These are phyloP conservation scores for Solanum tarapatanum DNA, from an alignment of 257 asterid species.

Conservation along the genomic window DNA sequence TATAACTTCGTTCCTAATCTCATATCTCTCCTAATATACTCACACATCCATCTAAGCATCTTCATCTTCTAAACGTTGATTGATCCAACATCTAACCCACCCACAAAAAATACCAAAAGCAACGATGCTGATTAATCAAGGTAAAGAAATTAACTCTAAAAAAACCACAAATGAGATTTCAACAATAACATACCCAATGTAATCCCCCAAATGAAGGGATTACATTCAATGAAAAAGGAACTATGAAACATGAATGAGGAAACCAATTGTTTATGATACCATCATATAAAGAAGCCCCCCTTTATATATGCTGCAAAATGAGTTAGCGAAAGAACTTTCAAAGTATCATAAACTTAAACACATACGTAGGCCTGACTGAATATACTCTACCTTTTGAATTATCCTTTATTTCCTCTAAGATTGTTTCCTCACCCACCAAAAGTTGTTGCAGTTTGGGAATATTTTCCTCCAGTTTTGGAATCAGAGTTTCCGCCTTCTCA, in stretches of 20 bases:
- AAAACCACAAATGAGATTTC: neutral
- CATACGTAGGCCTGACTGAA: no score
- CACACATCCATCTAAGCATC: no score
- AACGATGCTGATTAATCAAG: neutral
- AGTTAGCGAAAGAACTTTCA: neutral
- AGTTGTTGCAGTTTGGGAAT: constrained; percentile 55
- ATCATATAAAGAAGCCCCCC: neutral
- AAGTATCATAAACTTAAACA: neutral
- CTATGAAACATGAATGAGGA: neutral
- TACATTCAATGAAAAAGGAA: neutral
- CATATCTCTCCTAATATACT: no score
- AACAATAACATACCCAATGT: no score
- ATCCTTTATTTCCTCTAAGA: constrained; percentile 68
- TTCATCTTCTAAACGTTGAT: no score
- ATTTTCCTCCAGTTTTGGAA: constrained; percentile 71
- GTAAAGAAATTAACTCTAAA: neutral
- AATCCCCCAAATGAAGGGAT: neutral
- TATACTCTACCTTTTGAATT: constrained; percentile 48
- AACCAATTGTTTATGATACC: neutral
- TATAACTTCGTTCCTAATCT: no score
- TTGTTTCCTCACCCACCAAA: constrained; percentile 59
- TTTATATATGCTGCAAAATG: neutral
- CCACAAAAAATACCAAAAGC: no score
- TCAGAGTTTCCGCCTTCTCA: constrained; percentile 58
- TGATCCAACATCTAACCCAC: no score